phyloP scores from a whole-genome alignment of 192 early-diverging fungal species.

The Podila epicladia region DNA sequence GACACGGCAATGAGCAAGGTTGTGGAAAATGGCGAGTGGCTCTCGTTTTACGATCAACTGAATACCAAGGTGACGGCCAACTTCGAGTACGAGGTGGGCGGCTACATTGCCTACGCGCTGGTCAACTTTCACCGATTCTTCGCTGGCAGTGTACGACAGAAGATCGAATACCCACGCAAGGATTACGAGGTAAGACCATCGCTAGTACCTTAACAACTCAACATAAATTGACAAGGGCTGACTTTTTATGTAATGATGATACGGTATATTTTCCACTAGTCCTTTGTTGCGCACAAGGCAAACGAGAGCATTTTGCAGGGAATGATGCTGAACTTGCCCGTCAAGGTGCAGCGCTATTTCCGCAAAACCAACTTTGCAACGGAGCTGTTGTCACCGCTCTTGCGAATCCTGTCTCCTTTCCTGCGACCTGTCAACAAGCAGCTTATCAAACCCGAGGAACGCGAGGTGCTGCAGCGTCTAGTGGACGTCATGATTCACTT shows the following conservation, averaged over 20 bases:
- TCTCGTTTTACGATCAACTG: conserved; percentile 83
- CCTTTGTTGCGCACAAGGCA: conserved; percentile 55
- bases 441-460: conserved; percentile 69
- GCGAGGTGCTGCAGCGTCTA: conserved; percentile 58
- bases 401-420: conserved; percentile 83
- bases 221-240: not conserved
- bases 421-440: conserved; percentile 70
- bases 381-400: conserved; percentile 73
- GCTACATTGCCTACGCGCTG: conserved; percentile 77
- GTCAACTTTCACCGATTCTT: conserved; percentile 85
- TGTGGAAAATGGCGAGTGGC: conserved; percentile 76
- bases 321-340: conserved; percentile 59
- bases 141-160: conserved; percentile 68
- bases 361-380: conserved; percentile 52
- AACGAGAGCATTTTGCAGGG: conserved; percentile 64
- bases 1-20: conserved; percentile 77
- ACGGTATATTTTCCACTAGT: conserved; percentile 18
- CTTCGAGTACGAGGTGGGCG: conserved; percentile 65
- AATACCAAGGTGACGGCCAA: conserved; percentile 56
- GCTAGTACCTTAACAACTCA: not conserved
- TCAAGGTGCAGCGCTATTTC: conserved; percentile 59
- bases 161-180: conserved; percentile 78
- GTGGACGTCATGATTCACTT: conserved; percentile 76
- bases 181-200: conserved; percentile 75
- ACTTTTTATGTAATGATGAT: not conserved